Evolutionary conservation across 176 grass and related monocot genomes (phyloP).

Genomic region (Cenchrus fungigraminus): DNA sequence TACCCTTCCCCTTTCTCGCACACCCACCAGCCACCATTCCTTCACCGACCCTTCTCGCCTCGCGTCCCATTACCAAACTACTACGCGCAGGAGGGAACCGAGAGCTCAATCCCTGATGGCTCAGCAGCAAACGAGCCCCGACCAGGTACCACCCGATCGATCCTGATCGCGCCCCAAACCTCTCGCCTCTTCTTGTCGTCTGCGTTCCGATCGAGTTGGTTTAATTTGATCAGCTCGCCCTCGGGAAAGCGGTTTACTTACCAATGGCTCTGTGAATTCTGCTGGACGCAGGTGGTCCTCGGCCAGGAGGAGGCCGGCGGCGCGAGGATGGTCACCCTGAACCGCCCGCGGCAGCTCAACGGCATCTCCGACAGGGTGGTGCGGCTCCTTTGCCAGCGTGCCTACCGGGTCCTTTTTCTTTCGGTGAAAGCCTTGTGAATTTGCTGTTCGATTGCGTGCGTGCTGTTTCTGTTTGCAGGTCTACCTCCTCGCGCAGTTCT

Average conservation of each 20-base stretch:
- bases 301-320: conserved; percentile 64
- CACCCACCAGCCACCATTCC: background rate
- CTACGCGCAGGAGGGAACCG: background rate
- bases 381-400: conserved; percentile 7
- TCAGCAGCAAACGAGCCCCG: conserved; percentile 44
- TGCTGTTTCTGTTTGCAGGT: conserved; percentile 55
- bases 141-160: conserved; percentile 48
- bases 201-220: no score
- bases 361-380: conserved; percentile 83
- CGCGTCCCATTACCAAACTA: background rate
- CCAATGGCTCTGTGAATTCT: conserved; percentile 6
- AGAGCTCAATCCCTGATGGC: conserved; percentile 42
- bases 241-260: no score
- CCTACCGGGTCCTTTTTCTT: background rate
- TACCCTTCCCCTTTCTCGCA: no score
- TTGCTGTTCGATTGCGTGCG: background rate
- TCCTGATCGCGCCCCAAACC: background rate
- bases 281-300: conserved; percentile 63
- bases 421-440: background rate
- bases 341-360: conserved; percentile 93
- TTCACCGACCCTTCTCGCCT: conserved; percentile 15
- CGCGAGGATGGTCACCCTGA: conserved; percentile 76
- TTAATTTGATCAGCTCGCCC: no score
- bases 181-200: background rate
- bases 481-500: conserved; percentile 68